A percentile compares a stretch with the other conserved stretches of the same genome.
phyloP scores from a whole-genome alignment of 139 green algal genomes.

The Ettlia oleoabundans region DNA sequence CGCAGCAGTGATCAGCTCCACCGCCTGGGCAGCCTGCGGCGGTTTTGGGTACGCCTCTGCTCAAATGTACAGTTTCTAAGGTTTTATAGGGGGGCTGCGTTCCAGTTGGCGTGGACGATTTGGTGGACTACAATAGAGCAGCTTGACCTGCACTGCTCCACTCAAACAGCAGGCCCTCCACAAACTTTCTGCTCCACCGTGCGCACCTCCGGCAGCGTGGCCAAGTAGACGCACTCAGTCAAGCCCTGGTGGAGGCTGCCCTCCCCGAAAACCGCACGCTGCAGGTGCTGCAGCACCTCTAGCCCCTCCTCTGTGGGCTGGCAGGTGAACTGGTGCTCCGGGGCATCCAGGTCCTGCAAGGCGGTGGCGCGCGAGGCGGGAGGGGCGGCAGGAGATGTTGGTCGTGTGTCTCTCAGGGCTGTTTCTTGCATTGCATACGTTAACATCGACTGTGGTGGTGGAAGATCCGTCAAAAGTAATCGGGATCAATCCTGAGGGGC shows the following conservation, averaged over 20 bases:
- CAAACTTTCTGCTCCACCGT: not conserved
- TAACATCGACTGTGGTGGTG: no score
- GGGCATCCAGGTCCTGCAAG: constrained; percentile 26
- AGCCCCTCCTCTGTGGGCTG: constrained; percentile 9
- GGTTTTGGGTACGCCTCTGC: no score
- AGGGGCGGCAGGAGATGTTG: not conserved
- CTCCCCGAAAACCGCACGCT: constrained; percentile 26
- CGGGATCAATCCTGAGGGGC: no score
- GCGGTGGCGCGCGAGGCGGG: not conserved
- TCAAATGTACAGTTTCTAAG: no score
- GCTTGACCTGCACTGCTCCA: no score
- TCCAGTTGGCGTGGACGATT: no score
- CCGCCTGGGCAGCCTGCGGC: constrained; percentile 21
- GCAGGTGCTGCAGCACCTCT: constrained; percentile 10
- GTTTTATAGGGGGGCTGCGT: no score
- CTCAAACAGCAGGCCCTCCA: no score
- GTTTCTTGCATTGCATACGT: not conserved
- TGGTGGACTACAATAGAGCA: no score
- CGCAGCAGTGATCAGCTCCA: constrained; percentile 28
- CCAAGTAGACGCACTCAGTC: not conserved
- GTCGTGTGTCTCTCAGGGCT: not conserved
- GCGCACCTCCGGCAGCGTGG: constrained; percentile 16
- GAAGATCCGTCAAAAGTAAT: no score
- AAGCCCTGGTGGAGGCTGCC: not conserved
- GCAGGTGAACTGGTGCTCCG: constrained; percentile 13